Conservation (phyloP, 1,139 yeast genomes). For the Yamadazyma kanchanaburiensis region DNA sequence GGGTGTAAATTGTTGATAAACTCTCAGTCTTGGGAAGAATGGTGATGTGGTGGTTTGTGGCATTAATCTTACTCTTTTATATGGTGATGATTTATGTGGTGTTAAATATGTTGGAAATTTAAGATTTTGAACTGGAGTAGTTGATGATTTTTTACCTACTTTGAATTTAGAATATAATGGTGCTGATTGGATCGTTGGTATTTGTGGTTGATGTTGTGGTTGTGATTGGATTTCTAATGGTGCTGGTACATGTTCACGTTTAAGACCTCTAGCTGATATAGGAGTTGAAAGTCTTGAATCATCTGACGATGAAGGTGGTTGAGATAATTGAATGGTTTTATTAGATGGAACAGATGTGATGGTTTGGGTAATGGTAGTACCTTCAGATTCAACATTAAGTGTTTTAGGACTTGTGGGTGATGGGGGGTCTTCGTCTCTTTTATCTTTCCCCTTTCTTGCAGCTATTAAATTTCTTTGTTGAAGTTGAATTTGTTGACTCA, state of each 20-base stretch:
- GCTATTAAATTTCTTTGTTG: slow-evolving; percentile 50
- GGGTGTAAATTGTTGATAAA: slow-evolving; percentile 14
- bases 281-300: slow-evolving; percentile 4
- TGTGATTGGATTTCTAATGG: slow-evolving; percentile 29
- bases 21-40: slow-evolving; percentile 9
- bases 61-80: slow-evolving; percentile 8
- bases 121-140: slow-evolving; percentile 11
- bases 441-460: slow-evolving; percentile 22
- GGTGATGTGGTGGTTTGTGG: slow-evolving; percentile 11
- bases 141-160: slow-evolving; percentile 7
- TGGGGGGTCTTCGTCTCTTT: slow-evolving; percentile 1
- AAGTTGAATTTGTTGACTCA: slow-evolving; percentile 44
- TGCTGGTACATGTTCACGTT: slow-evolving; percentile 43
- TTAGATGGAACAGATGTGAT: background rate
- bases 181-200: slow-evolving; percentile 12
- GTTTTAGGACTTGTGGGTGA: background rate
- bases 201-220: no score
- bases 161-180: slow-evolving; percentile 26
- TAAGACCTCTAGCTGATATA: slow-evolving; percentile 29
- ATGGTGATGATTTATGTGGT: slow-evolving; percentile 15
- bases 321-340: background rate
- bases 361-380: background rate
- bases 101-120: slow-evolving; percentile 14
- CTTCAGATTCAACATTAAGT: background rate
- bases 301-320: background rate